Conservation (phyloP, 75 land plant species). For the Azolla pinnata region DNA sequence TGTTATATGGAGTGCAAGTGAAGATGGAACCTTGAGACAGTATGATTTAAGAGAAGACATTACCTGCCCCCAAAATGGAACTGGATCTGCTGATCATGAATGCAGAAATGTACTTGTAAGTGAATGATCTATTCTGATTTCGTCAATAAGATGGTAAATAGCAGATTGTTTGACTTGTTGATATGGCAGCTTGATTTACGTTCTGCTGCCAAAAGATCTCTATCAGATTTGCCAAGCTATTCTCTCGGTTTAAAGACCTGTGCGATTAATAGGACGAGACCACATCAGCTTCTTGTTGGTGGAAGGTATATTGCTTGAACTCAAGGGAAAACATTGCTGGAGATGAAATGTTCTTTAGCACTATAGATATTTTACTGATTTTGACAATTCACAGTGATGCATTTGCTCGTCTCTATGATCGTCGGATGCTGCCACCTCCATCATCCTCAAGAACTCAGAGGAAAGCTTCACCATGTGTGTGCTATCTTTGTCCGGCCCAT, state of each 20-base stretch:
- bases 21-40: constrained; percentile 97
- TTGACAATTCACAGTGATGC: constrained; percentile 99
- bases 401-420: constrained; percentile 94
- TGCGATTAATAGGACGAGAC: constrained; percentile 86
- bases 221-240: constrained; percentile 68
- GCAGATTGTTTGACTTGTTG: too few relatives aligned
- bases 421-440: constrained; percentile 93
- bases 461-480: constrained; percentile 78
- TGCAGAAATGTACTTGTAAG: constrained; percentile 94
- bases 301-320: too few relatives aligned
- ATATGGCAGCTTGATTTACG: constrained; percentile 79
- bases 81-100: constrained; percentile 67
- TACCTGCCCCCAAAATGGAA: constrained; percentile 57
- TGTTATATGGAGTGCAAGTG: constrained; percentile 99
- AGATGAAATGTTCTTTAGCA: not conserved
- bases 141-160: too few relatives aligned
- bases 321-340: too few relatives aligned
- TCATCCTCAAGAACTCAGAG: constrained; percentile 45
- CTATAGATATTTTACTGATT: too few relatives aligned
- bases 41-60: constrained; percentile 85
- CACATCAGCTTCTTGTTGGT: constrained; percentile 89
- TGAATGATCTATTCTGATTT: too few relatives aligned
- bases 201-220: constrained; percentile 69
- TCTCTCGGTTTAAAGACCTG: constrained; percentile 75
- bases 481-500: constrained; percentile 90